phyloP scores from a whole-genome alignment of 2,329 filamentous ascomycete genomes.

The Penicillium freii region DNA sequence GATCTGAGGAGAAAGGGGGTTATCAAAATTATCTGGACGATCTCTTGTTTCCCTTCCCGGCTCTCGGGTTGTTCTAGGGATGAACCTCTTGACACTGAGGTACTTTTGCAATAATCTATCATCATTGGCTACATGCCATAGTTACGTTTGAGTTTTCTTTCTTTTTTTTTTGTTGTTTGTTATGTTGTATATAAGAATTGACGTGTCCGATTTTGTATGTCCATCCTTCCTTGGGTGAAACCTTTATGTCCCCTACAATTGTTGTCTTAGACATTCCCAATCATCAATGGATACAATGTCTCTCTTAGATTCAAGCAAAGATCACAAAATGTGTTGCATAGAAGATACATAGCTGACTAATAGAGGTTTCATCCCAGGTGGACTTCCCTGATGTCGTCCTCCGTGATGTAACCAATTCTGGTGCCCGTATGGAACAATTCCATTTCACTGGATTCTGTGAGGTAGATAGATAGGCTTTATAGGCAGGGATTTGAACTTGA shows the following conservation, averaged over 20 bases:
- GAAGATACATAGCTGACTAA: background rate
- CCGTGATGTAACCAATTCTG: background rate
- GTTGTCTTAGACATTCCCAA: constrained; percentile 23
- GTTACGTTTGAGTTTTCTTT: background rate
- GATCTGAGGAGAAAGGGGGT: constrained; percentile 2
- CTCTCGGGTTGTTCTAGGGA: constrained; percentile 9
- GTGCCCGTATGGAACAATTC: background rate
- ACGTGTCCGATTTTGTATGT: background rate
- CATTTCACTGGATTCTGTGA: background rate
- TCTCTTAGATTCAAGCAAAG: background rate
- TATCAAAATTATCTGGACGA: constrained; percentile 15
- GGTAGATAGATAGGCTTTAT: no score
- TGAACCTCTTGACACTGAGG: background rate
- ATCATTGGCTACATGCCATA: constrained; percentile 1
- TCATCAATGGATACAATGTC: background rate
- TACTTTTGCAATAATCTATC: background rate
- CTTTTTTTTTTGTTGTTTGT: background rate
- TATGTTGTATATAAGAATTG: constrained; percentile 5
- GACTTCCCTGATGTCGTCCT: background rate
- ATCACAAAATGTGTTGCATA: background rate
- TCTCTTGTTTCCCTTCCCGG: constrained; percentile 14
- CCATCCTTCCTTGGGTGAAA: constrained; percentile 15
- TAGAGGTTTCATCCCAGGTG: background rate
- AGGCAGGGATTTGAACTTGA: background rate
- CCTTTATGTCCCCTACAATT: constrained; percentile 6